Base-by-base conservation (phyloP, 768 basidiomycete genomes). In the Omphalotus guepiniiformis region DNA sequence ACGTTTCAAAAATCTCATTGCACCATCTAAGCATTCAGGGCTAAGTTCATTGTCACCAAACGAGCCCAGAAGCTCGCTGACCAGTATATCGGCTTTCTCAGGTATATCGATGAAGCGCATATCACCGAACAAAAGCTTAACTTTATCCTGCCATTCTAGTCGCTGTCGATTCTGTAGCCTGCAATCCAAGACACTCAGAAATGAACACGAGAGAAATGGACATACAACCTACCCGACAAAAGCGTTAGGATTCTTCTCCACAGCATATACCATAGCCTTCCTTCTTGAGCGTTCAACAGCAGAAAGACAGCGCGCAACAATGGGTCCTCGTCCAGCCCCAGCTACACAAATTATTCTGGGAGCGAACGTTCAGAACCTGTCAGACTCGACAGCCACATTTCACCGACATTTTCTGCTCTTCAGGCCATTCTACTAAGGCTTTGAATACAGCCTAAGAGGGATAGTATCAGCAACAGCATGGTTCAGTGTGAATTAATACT, bases 11-110 rank as follows among this genome's bases (percentile, higher is more conserved):
- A 93, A 94, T 39, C 95, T 74, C 80, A 87, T 82, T 7, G 92
- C 94, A 11, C 96, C 96, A 62, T 99, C 96, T 28, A 99, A 72
- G 66, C 96, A 99, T 65, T 99, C 96, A 0, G 96, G 96, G 60
- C 93, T 94, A 39, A 98, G 79, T 63, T 99, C 96, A 51, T 99
- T 99, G 66, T 99, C 96, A 1, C 95, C 96, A 69, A 99, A 98
- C 3, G 92, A 94, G 3, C 96, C 96, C 57, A 99, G 67, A 18
- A 99, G 78, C 64, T 99, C 96, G 68, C 89, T 95, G 58, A 99
- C 85, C 49, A 99, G 71, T 52, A 99, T 91, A 64, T 98, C 96
- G 23, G 82, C 93, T 54, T 79, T 75, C 56, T 96, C 91, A 4
- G 95, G 93, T 1, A 95, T 66, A 7, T 83, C 74, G 36, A 96